Conservation (phyloP, 2,329 filamentous ascomycete species). For the Colletotrichum agaves region DNA sequence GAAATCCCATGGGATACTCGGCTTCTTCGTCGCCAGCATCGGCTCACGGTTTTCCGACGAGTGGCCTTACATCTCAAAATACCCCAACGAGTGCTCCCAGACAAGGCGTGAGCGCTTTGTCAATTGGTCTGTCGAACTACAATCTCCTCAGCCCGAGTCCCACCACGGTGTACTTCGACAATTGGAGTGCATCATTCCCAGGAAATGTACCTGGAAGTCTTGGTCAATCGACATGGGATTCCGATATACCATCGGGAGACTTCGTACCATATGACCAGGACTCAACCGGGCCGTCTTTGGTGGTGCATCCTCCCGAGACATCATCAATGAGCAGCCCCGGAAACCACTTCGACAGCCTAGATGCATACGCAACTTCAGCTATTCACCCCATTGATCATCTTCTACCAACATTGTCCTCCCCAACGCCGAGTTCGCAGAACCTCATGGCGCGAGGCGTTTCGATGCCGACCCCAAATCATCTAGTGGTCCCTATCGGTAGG, state of each 20-base stretch:
- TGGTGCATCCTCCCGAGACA: slow-evolving; percentile 16
- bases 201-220: background rate
- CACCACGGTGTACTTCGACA: slow-evolving; percentile 10
- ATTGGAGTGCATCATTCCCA: background rate
- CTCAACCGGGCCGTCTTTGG: slow-evolving; percentile 3
- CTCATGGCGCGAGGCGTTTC: background rate
- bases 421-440: background rate
- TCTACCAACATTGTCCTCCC: background rate
- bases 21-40: background rate
- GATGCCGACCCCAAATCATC: background rate
- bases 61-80: background rate
- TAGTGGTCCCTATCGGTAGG: background rate
- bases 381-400: slow-evolving; percentile 20
- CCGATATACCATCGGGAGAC: background rate
- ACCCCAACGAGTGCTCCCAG: slow-evolving; percentile 4
- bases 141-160: background rate
- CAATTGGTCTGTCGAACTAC: slow-evolving; percentile 9
- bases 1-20: background rate
- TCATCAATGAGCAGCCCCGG: background rate
- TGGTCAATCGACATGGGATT: background rate
- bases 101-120: slow-evolving; percentile 9
- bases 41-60: background rate
- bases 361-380: background rate
- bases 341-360: background rate
- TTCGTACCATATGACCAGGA: background rate